Conservation (phyloP, 768 basidiomycete genomes). For the Tricholoma hemisulphureum region DNA sequence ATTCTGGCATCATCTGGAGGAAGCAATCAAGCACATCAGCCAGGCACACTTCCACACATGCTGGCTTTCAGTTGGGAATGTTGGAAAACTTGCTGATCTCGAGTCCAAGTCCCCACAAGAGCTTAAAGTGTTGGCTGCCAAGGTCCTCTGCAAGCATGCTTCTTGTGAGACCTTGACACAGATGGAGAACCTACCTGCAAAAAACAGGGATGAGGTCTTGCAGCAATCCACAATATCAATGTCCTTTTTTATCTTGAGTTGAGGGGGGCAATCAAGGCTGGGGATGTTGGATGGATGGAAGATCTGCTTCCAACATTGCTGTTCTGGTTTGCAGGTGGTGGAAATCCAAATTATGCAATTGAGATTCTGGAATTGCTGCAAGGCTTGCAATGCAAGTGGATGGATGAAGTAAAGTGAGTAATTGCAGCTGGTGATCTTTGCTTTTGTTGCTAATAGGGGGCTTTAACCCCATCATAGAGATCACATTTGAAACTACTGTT, state of each 20-base stretch:
- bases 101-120: slow-evolving; percentile 24
- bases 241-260: slow-evolving; percentile 37
- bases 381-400: slow-evolving; percentile 18
- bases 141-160: slow-evolving; percentile 26
- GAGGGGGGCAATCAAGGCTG: slow-evolving; percentile 32
- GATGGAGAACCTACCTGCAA: slow-evolving; percentile 16
- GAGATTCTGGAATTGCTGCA: slow-evolving; percentile 25
- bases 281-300: slow-evolving; percentile 30
- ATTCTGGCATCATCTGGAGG: slow-evolving; percentile 35
- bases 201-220: slow-evolving; percentile 23
- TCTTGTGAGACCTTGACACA: slow-evolving; percentile 31
- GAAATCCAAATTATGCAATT: slow-evolving; percentile 19
- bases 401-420: slow-evolving; percentile 10
- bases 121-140: slow-evolving; percentile 24
- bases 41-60: slow-evolving; percentile 37
- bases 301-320: slow-evolving; percentile 17
- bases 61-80: slow-evolving; percentile 28
- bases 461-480: background rate
- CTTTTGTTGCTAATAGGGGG: too few relatives aligned
- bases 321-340: slow-evolving; percentile 21
- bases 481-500: background rate
- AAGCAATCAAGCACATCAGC: slow-evolving; percentile 34
- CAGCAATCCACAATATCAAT: slow-evolving; percentile 38
- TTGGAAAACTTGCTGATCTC: slow-evolving; percentile 26
- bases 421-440: background rate